phyloP scores from a whole-genome alignment of 768 basidiomycete genomes.

The Podaxis rugospora region DNA sequence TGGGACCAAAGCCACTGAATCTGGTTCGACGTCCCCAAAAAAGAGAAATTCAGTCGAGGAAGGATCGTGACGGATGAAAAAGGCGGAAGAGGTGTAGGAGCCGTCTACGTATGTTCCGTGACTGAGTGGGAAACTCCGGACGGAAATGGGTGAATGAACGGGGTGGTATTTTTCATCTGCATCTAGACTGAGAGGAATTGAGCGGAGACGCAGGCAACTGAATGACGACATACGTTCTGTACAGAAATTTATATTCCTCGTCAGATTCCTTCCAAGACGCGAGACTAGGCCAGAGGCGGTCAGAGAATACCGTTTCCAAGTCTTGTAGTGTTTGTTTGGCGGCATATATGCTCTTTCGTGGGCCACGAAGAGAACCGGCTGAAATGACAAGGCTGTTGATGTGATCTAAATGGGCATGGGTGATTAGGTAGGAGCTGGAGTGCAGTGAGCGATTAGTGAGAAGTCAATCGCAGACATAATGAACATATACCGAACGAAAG shows the following conservation, averaged over 20 bases:
- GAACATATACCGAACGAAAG: slow-evolving; percentile 40
- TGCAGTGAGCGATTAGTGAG: background rate
- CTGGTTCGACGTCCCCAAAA: slow-evolving; percentile 93
- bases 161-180: slow-evolving; percentile 48
- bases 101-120: slow-evolving; percentile 61
- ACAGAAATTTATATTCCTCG: slow-evolving; percentile 55
- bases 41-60: slow-evolving; percentile 75
- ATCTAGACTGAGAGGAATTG: slow-evolving; percentile 35
- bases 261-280: slow-evolving; percentile 70
- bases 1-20: slow-evolving; percentile 57
- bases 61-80: slow-evolving; percentile 72
- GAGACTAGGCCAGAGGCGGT: slow-evolving; percentile 81
- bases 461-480: background rate
- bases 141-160: slow-evolving; percentile 54
- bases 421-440: slow-evolving; percentile 75
- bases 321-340: slow-evolving; percentile 58
- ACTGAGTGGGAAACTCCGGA: slow-evolving; percentile 62
- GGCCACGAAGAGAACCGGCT: slow-evolving; percentile 69
- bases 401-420: slow-evolving; percentile 92
- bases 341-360: slow-evolving; percentile 61
- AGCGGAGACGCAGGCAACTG: background rate
- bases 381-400: slow-evolving; percentile 77
- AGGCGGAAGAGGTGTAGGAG: slow-evolving; percentile 75
- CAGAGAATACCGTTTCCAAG: slow-evolving; percentile 70
- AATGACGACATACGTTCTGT: slow-evolving; percentile 49